Conservation (phyloP, 495 filamentous ascomycete genomes). For the Tuber indicum region DNA sequence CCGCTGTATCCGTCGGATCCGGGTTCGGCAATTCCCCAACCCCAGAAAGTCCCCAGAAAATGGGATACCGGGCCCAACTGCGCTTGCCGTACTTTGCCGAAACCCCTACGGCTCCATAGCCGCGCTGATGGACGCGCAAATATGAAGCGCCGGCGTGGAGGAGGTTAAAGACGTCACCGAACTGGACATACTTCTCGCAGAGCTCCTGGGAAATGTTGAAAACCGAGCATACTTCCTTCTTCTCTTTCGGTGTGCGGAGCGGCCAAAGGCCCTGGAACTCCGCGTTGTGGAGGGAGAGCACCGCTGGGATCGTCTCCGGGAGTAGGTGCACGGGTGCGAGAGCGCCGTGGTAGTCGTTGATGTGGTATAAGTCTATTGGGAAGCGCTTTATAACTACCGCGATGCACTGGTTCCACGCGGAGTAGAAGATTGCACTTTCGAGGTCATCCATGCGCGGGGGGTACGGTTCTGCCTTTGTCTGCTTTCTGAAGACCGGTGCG, state of each 20-base stretch:
- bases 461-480: constrained; percentile 61
- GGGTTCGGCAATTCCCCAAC: constrained; percentile 68
- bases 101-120: constrained; percentile 69
- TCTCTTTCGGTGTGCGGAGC: constrained; percentile 62
- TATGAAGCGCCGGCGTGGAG: constrained; percentile 59
- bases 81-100: constrained; percentile 70
- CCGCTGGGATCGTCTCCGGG: constrained; percentile 44
- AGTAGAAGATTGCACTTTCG: constrained; percentile 65
- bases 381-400: constrained; percentile 56
- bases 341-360: constrained; percentile 75
- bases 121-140: constrained; percentile 58
- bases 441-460: constrained; percentile 69
- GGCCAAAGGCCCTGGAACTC: constrained; percentile 72
- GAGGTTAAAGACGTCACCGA: constrained; percentile 64
- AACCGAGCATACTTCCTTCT: constrained; percentile 62
- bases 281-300: constrained; percentile 58
- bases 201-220: constrained; percentile 56
- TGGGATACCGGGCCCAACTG: constrained; percentile 67
- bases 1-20: constrained; percentile 66
- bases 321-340: constrained; percentile 61
- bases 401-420: constrained; percentile 68
- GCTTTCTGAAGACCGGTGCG: constrained; percentile 63
- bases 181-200: constrained; percentile 54
- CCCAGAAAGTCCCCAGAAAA: constrained; percentile 68
- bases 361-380: constrained; percentile 67